These are phyloP conservation scores for Ramaria sp. DNA, from an alignment of 768 basidiomycete genomes.

Conservation along the genomic window DNA sequence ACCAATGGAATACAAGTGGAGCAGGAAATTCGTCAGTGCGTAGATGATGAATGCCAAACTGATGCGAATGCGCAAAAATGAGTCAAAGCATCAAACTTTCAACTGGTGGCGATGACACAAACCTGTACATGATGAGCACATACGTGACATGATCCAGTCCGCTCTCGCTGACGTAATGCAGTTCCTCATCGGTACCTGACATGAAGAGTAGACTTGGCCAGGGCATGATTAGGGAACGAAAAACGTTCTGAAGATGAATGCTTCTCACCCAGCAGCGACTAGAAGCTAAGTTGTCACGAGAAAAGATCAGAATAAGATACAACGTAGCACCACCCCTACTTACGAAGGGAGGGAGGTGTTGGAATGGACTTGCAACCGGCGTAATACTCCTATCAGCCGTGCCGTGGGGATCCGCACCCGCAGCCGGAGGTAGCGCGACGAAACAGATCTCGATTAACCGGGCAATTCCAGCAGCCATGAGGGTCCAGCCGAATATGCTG, in stretches of 20 bases:
- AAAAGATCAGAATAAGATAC: not conserved
- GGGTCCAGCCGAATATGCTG: slow-evolving; percentile 69
- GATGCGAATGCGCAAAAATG: slow-evolving; percentile 8
- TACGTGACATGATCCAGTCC: slow-evolving; percentile 93
- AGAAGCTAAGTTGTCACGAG: slow-evolving; percentile 40
- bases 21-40: slow-evolving; percentile 55
- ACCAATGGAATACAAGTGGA: slow-evolving; percentile 58
- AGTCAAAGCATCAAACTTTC: not conserved
- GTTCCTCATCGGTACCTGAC: slow-evolving; percentile 89
- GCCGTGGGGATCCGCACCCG: slow-evolving; percentile 18
- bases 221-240: not conserved
- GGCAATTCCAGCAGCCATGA: slow-evolving; percentile 73
- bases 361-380: slow-evolving; percentile 50
- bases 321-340: slow-evolving; percentile 22
- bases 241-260: not conserved
- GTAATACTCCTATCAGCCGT: not conserved
- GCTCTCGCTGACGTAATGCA: slow-evolving; percentile 51
- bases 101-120: slow-evolving; percentile 12
- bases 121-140: slow-evolving; percentile 76
- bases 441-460: slow-evolving; percentile 83
- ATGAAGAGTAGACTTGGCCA: slow-evolving; percentile 64
- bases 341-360: slow-evolving; percentile 84
- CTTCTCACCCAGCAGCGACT: slow-evolving; percentile 54
- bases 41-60: slow-evolving; percentile 75
- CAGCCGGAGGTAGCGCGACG: slow-evolving; percentile 34